Conservation (phyloP, 345 rosid species). For the Orychophragmus violaceus region DNA sequence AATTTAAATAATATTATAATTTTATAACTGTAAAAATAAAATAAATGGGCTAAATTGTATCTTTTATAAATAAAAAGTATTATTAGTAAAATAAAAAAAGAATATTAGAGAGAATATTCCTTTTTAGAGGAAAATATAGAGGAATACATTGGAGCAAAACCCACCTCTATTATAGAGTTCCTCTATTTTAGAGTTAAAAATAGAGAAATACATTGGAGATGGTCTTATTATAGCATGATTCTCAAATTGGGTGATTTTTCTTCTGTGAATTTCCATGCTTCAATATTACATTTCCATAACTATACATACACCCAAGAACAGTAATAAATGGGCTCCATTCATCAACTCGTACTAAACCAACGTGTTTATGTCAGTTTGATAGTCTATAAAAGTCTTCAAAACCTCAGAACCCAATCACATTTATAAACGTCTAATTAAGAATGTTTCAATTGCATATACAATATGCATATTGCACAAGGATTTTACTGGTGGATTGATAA, state of each 20-base stretch:
- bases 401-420: not conserved
- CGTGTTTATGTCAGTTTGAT: not conserved
- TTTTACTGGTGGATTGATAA: not conserved
- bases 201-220: too few relatives aligned
- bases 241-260: constrained; percentile 2
- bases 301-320: constrained; percentile 11
- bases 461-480: not conserved
- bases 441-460: not conserved
- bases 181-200: too few relatives aligned
- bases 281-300: not conserved
- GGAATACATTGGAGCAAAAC: too few relatives aligned
- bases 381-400: not conserved
- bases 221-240: constrained; percentile 15
- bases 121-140: too few relatives aligned
- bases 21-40: too few relatives aligned
- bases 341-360: constrained; percentile 3
- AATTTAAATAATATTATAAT: too few relatives aligned
- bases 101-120: too few relatives aligned
- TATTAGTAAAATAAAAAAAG: too few relatives aligned
- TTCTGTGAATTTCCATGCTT: not conserved
- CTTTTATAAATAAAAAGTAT: too few relatives aligned
- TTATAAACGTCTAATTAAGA: constrained; percentile 5
- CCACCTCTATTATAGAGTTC: too few relatives aligned
- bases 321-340: constrained; percentile 13
- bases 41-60: too few relatives aligned